A percentile compares a stretch with the other conserved stretches of the same genome.
These are phyloP conservation scores for Torulaspora quercuum DNA, from an alignment of 805 yeast genomes.

Conservation along the genomic window DNA sequence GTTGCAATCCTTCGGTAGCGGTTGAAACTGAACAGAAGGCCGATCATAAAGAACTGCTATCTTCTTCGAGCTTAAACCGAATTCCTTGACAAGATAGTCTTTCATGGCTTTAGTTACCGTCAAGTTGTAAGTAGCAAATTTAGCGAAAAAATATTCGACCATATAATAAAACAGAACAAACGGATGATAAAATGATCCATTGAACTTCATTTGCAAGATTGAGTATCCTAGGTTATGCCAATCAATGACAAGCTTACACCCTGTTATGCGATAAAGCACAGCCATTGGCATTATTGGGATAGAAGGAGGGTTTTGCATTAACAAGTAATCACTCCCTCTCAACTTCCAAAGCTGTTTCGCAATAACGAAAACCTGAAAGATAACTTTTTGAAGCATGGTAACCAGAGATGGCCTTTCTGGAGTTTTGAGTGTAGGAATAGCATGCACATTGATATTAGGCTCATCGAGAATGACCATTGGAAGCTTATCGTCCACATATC, in stretches of 20 bases:
- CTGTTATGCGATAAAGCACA: conserved; percentile 51
- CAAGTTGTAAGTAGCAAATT: conserved; percentile 64
- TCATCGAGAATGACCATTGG: conserved; percentile 51
- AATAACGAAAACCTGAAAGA: conserved; percentile 51
- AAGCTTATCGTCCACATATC: conserved; percentile 62
- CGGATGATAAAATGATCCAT: conserved; percentile 49
- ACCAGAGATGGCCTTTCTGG: conserved; percentile 6
- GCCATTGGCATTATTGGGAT: conserved; percentile 73
- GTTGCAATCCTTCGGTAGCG: conserved; percentile 38
- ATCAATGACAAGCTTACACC: conserved; percentile 71
- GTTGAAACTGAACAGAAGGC: conserved; percentile 67
- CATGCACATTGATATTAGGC: conserved; percentile 49
- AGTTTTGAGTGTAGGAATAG: conserved; percentile 21
- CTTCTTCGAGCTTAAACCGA: conserved; percentile 47
- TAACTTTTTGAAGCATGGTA: conserved; percentile 48
- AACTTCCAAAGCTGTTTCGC: conserved; percentile 47
- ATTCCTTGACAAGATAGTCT: conserved; percentile 50
- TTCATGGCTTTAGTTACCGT: conserved; percentile 81
- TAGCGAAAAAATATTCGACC: conserved; percentile 64
- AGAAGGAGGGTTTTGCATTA: conserved; percentile 91
- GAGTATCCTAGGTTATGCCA: conserved; percentile 96
- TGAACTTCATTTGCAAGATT: conserved; percentile 64
- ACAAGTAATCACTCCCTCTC: conserved; percentile 60
- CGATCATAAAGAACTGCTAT: conserved; percentile 77
- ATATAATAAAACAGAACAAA: conserved; percentile 55